phyloP scores from a whole-genome alignment of 225 moss, liverwort and hornwort genomes.

The Polytrichum commune region DNA sequence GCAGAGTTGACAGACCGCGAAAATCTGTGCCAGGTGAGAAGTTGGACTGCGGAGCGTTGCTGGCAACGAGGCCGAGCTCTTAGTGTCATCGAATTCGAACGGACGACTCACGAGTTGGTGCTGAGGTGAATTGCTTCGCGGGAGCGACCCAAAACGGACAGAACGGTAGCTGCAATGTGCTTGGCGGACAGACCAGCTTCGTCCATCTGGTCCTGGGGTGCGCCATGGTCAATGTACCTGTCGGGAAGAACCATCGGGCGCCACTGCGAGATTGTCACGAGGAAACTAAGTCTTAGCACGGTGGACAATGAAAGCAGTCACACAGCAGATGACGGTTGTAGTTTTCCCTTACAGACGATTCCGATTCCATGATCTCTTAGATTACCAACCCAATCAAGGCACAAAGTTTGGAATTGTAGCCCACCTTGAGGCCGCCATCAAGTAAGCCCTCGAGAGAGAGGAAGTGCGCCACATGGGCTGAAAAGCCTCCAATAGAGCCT shows the following conservation, averaged over 20 bases:
- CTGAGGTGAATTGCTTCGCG: slow-evolving; percentile 15
- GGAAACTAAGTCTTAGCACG: not conserved
- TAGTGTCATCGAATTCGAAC: not conserved
- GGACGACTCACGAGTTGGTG: no score
- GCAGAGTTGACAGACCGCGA: no score
- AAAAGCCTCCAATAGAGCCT: slow-evolving; percentile 16
- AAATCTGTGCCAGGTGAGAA: no score
- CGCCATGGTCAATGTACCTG: slow-evolving; percentile 15
- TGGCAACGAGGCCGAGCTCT: not conserved
- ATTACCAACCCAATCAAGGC: no score
- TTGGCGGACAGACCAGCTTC: slow-evolving; percentile 10
- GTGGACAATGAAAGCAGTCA: not conserved
- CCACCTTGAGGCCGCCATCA: slow-evolving; percentile 13
- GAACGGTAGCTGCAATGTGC: slow-evolving; percentile 11
- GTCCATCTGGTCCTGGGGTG: slow-evolving; percentile 14
- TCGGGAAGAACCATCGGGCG: slow-evolving; percentile 15
- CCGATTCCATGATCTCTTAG: no score
- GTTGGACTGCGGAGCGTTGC: no score
- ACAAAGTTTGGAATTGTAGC: not conserved
- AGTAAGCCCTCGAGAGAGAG: slow-evolving; percentile 15
- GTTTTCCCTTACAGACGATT: no score
- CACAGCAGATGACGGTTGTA: no score
- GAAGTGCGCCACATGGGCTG: slow-evolving; percentile 15
- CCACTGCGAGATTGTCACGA: slow-evolving; percentile 7
- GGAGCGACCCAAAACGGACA: slow-evolving; percentile 7